phyloP scores from a whole-genome alignment of 305 asterid genomes.

The Caryopteris hybrid region DNA sequence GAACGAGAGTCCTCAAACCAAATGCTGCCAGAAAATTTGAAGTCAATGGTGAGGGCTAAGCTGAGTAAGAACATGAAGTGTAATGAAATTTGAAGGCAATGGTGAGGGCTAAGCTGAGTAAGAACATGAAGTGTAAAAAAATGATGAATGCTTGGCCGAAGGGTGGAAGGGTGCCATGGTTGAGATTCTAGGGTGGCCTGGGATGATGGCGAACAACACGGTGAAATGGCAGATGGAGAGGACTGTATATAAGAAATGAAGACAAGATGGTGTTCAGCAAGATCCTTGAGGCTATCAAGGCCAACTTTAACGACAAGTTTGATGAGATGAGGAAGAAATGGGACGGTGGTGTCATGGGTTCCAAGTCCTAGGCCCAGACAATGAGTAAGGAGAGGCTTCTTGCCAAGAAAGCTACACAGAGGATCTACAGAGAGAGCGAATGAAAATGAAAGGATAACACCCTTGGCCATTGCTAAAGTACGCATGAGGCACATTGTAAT shows the following conservation, averaged over 20 bases:
- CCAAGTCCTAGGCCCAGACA: conserved; percentile 82
- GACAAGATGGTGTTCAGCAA: conserved; percentile 84
- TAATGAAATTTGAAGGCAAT: no score
- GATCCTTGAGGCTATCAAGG: conserved; percentile 90
- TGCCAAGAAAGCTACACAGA: no score
- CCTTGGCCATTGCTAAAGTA: conserved; percentile 27
- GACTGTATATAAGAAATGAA: conserved; percentile 64
- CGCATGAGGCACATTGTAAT: conserved; percentile 29
- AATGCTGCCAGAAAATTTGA: conserved; percentile 57
- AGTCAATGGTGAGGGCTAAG: conserved; percentile 40
- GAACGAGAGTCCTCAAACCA: conserved; percentile 40
- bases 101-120: no score
- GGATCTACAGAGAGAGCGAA: neutral
- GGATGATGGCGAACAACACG: conserved; percentile 54
- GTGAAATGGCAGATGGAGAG: conserved; percentile 59
- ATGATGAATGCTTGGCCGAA: conserved; percentile 41
- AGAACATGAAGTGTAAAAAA: no score
- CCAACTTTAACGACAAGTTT: conserved; percentile 83
- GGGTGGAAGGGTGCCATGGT: conserved; percentile 64
- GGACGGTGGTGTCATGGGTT: conserved; percentile 97
- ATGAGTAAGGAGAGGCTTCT: no score
- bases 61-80: conserved; percentile 46
- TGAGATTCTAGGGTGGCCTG: conserved; percentile 59
- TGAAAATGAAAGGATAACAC: conserved; percentile 10
- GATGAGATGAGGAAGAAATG: conserved; percentile 83